phyloP scores from a whole-genome alignment of 768 basidiomycete genomes.

The Tricholoma sp. region DNA sequence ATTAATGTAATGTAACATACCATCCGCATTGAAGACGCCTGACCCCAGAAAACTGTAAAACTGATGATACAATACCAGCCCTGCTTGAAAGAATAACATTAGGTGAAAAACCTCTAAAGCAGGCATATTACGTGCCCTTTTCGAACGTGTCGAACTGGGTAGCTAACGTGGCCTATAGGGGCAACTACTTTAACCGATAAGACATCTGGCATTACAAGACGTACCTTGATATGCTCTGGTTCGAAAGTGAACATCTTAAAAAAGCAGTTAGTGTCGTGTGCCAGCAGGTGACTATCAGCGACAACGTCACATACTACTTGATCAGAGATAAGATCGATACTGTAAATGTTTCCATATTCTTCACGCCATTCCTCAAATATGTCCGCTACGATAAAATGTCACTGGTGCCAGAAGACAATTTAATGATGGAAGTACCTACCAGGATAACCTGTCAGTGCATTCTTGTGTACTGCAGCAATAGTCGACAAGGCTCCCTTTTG shows the following conservation, averaged over 20 bases:
- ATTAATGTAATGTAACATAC: conserved; percentile 17
- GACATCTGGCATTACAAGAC: background rate
- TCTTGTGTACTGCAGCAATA: conserved; percentile 10
- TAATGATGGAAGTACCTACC: conserved; percentile 17
- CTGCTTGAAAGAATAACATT: too few relatives aligned
- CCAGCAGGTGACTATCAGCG: too few relatives aligned
- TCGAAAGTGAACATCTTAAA: conserved; percentile 40
- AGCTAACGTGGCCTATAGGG: conserved; percentile 23
- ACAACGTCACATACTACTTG: conserved; percentile 23
- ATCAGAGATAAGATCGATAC: conserved; percentile 19
- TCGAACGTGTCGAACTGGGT: conserved; percentile 33
- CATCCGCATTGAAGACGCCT: conserved; percentile 59
- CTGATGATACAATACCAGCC: too few relatives aligned
- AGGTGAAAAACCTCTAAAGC: too few relatives aligned
- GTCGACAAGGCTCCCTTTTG: conserved; percentile 18
- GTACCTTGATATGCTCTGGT: conserved; percentile 33
- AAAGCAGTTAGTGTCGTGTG: background rate
- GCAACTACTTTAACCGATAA: too few relatives aligned
- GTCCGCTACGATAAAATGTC: conserved; percentile 22
- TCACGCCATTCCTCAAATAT: conserved; percentile 17
- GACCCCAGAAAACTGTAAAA: conserved; percentile 38
- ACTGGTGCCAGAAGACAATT: background rate
- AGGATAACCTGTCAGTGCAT: conserved; percentile 26
- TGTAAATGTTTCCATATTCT: conserved; percentile 20
- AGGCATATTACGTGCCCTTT: conserved; percentile 21